Evolutionary conservation across 2,329 filamentous ascomycete genomes (phyloP).

Genomic region (Knufia fluminis): DNA sequence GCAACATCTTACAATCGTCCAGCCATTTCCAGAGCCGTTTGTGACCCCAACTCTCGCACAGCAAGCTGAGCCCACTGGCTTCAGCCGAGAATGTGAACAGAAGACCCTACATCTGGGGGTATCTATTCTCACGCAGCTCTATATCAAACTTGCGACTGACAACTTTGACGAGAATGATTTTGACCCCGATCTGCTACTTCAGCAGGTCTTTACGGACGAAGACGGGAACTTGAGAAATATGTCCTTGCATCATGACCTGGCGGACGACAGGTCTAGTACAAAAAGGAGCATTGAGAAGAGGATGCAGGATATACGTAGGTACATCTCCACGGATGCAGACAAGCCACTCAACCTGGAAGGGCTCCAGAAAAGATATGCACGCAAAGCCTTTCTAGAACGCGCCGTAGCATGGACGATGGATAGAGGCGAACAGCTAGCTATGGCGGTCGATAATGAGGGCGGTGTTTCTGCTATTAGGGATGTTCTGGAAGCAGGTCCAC

Average conservation of each 20-base stretch:
- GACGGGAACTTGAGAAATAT: constrained; percentile 16
- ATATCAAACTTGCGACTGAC: constrained; percentile 37
- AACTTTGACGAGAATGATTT: constrained; percentile 27
- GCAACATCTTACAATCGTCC: constrained; percentile 5
- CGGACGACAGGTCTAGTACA: constrained; percentile 18
- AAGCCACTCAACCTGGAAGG: constrained; percentile 34
- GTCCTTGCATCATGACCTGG: not conserved
- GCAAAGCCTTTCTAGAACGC: constrained; percentile 39
- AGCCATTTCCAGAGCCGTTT: constrained; percentile 13
- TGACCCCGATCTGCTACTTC: constrained; percentile 33
- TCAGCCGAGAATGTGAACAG: constrained; percentile 27
- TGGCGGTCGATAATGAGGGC: constrained; percentile 9
- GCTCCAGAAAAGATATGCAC: constrained; percentile 40
- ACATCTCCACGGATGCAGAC: constrained; percentile 28
- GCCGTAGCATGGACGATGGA: constrained; percentile 36
- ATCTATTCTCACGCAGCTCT: constrained; percentile 46
- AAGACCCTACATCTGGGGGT: constrained; percentile 42
- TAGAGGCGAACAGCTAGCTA: constrained; percentile 12
- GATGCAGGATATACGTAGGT: constrained; percentile 25
- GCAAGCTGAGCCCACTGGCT: constrained; percentile 12
- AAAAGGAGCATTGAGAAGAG: constrained; percentile 28
- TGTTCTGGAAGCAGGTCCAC: not conserved
- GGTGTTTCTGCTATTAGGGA: constrained; percentile 7
- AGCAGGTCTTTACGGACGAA: constrained; percentile 34
- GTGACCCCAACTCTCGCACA: not conserved